Conservation (phyloP, 208 protist genomes). For the Trypanosoma scelopori region DNA sequence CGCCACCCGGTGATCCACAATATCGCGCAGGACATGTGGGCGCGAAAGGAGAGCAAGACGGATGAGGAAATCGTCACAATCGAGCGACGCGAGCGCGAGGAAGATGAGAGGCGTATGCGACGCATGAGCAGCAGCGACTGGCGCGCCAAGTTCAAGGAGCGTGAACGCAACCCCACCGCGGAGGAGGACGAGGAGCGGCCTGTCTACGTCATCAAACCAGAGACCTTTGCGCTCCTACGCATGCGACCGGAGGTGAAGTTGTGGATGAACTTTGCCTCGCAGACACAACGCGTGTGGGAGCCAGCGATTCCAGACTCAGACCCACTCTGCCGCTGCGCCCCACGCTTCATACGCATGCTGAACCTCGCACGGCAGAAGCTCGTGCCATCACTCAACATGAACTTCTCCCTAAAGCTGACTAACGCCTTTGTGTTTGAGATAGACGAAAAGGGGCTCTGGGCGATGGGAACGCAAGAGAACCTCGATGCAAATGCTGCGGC, state of each 20-base stretch:
- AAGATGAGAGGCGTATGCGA: slow-evolving; percentile 87
- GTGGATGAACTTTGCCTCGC: slow-evolving; percentile 64
- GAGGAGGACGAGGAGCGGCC: slow-evolving; percentile 81
- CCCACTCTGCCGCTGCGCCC: slow-evolving; percentile 68
- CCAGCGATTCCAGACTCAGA: slow-evolving; percentile 61
- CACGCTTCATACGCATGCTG: slow-evolving; percentile 81
- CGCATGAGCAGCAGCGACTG: slow-evolving; percentile 90
- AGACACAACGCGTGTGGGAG: slow-evolving; percentile 85
- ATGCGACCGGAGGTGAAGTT: slow-evolving; percentile 72
- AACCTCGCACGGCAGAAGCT: slow-evolving; percentile 85
- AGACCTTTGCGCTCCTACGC: slow-evolving; percentile 76
- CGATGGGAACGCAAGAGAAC: slow-evolving; percentile 87
- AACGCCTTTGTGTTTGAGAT: slow-evolving; percentile 89
- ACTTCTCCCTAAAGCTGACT: slow-evolving; percentile 84
- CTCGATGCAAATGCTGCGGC: slow-evolving; percentile 14
- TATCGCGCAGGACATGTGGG: slow-evolving; percentile 86
- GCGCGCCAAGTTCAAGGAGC: slow-evolving; percentile 77
- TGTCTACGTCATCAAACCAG: slow-evolving; percentile 84
- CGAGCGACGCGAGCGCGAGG: slow-evolving; percentile 65
- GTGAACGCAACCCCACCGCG: slow-evolving; percentile 79
- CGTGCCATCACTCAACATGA: slow-evolving; percentile 88
- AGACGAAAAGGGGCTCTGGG: slow-evolving; percentile 75
- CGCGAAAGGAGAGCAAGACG: slow-evolving; percentile 67
- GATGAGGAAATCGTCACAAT: slow-evolving; percentile 68
- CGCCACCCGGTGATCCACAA: slow-evolving; percentile 80